A percentile compares a stretch with the other conserved stretches of the same genome.
phyloP scores from a whole-genome alignment of 2,329 filamentous ascomycete genomes.

The Emmonsiellopsis sp. region DNA sequence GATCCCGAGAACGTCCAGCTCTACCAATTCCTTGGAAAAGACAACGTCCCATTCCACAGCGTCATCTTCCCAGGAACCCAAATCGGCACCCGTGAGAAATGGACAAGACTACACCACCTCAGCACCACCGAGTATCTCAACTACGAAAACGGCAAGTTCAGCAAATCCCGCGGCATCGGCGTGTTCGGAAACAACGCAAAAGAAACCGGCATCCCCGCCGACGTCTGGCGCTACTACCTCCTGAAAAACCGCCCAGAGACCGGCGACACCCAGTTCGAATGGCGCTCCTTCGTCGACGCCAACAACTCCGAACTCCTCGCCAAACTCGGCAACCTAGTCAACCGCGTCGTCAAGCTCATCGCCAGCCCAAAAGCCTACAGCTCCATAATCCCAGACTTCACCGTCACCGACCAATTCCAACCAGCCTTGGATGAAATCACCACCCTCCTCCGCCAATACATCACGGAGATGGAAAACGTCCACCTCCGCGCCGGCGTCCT shows the following conservation, averaged over 20 bases:
- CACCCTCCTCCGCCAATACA: constrained; percentile 45
- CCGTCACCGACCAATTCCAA: constrained; percentile 32
- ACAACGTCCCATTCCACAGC: constrained; percentile 69
- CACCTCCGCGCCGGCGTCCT: constrained; percentile 49
- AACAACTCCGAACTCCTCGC: constrained; percentile 73
- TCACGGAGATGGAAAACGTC: constrained; percentile 50
- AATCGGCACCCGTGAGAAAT: constrained; percentile 69
- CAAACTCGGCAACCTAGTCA: constrained; percentile 59
- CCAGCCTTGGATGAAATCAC: constrained; percentile 41
- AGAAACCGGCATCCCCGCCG: constrained; percentile 66
- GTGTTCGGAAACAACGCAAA: constrained; percentile 78
- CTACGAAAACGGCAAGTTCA: constrained; percentile 76
- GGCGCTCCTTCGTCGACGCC: constrained; percentile 63
- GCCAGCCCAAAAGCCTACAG: constrained; percentile 63
- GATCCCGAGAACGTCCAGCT: constrained; percentile 71
- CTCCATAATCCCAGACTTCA: constrained; percentile 52
- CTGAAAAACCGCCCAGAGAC: constrained; percentile 70
- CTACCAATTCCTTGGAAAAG: constrained; percentile 86
- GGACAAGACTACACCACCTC: constrained; percentile 75
- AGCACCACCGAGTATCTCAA: constrained; percentile 77
- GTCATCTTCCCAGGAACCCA: constrained; percentile 77
- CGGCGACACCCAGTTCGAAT: constrained; percentile 73
- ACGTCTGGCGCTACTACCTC: constrained; percentile 79
- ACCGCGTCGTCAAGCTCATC: constrained; percentile 36
- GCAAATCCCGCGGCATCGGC: constrained; percentile 71